Conservation (phyloP, 2,329 filamentous ascomycete genomes). For the Paecilomyces fulvus region DNA sequence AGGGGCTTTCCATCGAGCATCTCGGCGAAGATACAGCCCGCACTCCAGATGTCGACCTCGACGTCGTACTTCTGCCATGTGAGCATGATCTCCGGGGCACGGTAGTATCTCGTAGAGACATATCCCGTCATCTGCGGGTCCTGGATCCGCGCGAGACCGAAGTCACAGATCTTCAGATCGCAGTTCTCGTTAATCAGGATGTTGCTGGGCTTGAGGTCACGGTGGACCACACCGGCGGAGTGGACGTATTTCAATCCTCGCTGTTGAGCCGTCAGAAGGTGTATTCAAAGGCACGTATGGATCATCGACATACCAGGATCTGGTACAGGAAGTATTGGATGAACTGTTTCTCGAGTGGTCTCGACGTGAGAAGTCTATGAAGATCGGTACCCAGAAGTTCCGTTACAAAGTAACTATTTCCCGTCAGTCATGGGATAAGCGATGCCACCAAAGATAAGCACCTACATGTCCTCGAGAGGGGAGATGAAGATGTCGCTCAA, state of each 20-base stretch:
- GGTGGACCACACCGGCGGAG: slow-evolving; percentile 94
- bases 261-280: slow-evolving; percentile 38
- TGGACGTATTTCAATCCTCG: slow-evolving; percentile 98
- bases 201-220: slow-evolving; percentile 96
- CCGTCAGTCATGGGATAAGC: slow-evolving; percentile 6
- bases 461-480: slow-evolving; percentile 94
- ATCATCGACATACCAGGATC: slow-evolving; percentile 65
- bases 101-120: slow-evolving; percentile 97
- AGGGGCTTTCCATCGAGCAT: slow-evolving; percentile 98
- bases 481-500: slow-evolving; percentile 99
- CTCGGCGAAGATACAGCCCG: slow-evolving; percentile 97
- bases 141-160: slow-evolving; percentile 92
- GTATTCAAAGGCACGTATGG: background rate
- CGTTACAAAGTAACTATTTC: slow-evolving; percentile 83
- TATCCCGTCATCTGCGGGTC: slow-evolving; percentile 99
- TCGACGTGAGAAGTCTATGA: slow-evolving; percentile 86
- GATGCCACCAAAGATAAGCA: slow-evolving; percentile 4
- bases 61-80: slow-evolving; percentile 99
- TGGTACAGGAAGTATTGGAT: slow-evolving; percentile 99
- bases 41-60: slow-evolving; percentile 98
- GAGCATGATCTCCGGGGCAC: slow-evolving; percentile 98
- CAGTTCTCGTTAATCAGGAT: slow-evolving; percentile 99
- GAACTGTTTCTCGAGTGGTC: slow-evolving; percentile 97
- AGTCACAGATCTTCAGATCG: slow-evolving; percentile 98
- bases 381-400: slow-evolving; percentile 95